Conservation (phyloP, 2,329 filamentous ascomycete genomes). For the Ceratocystis albifundus region DNA sequence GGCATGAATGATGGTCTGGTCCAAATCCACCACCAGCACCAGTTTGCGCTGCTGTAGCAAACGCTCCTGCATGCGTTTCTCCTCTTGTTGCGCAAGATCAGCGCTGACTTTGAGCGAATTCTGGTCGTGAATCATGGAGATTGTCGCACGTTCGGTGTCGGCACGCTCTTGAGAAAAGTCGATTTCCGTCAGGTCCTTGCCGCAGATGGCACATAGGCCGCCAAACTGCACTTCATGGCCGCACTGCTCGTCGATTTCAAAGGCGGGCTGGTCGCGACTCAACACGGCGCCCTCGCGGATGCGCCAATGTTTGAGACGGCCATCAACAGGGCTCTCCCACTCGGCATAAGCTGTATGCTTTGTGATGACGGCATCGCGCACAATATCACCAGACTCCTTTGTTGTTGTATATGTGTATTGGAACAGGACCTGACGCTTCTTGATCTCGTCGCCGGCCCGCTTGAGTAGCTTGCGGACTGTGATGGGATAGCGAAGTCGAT, state of each 20-base stretch:
- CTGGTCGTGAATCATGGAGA: conserved; percentile 92
- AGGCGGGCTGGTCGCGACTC: conserved; percentile 44
- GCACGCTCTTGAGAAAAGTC: conserved; percentile 70
- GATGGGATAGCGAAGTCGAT: conserved; percentile 78
- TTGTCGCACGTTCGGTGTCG: conserved; percentile 75
- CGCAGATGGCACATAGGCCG: conserved; percentile 82
- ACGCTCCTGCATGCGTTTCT: conserved; percentile 75
- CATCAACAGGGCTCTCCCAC: conserved; percentile 76
- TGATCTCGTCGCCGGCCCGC: conserved; percentile 59
- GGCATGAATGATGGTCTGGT: conserved; percentile 97
- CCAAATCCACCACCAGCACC: conserved; percentile 88
- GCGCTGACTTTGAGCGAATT: conserved; percentile 75
- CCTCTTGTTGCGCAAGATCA: conserved; percentile 65
- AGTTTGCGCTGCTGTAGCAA: conserved; percentile 72
- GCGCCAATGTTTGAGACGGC: conserved; percentile 64
- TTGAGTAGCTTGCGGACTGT: conserved; percentile 79
- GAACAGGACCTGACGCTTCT: conserved; percentile 66
- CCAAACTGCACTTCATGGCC: conserved; percentile 83
- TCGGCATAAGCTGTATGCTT: conserved; percentile 60
- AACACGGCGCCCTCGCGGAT: conserved; percentile 57
- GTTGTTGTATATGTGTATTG: conserved; percentile 77
- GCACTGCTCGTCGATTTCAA: conserved; percentile 83
- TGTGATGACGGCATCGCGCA: conserved; percentile 48
- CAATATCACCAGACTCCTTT: conserved; percentile 60
- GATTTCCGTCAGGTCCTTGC: conserved; percentile 88